A percentile compares a stretch with the other conserved stretches of the same genome.
These are phyloP conservation scores for Reutealis trisperma DNA, from an alignment of 345 rosid species.

Conservation along the genomic window DNA sequence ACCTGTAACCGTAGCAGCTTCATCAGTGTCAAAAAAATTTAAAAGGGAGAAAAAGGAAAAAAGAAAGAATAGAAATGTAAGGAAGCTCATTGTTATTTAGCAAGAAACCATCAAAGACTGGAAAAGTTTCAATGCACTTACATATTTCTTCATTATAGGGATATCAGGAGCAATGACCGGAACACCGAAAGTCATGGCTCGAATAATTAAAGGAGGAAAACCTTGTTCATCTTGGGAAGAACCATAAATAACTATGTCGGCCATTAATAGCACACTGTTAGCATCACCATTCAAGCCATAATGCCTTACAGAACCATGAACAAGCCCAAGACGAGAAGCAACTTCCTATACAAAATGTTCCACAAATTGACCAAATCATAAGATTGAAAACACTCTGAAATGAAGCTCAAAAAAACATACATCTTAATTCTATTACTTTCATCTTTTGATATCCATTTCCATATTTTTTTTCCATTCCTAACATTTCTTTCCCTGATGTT, in stretches of 20 bases:
- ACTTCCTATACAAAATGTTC: slow-evolving; percentile 53
- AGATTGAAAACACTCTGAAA: neutral
- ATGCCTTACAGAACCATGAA: slow-evolving; percentile 63
- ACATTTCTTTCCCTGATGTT: neutral
- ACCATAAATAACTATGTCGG: slow-evolving; percentile 87
- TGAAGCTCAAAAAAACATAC: neutral
- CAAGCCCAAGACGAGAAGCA: slow-evolving; percentile 75
- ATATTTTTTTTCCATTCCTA: neutral
- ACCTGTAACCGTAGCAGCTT: slow-evolving; percentile 47
- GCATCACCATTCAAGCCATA: slow-evolving; percentile 76
- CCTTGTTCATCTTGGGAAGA: slow-evolving; percentile 95
- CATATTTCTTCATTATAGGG: slow-evolving; percentile 75
- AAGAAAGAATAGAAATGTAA: neutral
- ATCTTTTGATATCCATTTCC: neutral
- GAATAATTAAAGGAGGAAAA: slow-evolving; percentile 75
- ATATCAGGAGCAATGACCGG: slow-evolving; percentile 76
- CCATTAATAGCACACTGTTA: slow-evolving; percentile 66
- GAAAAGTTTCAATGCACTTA: slow-evolving; percentile 34
- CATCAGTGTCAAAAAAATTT: neutral
- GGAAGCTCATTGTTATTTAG: neutral
- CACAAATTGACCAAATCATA: neutral
- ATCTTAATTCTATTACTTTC: neutral
- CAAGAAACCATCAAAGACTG: slow-evolving; percentile 21
- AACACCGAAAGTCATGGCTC: slow-evolving; percentile 88
- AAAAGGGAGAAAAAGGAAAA: too few relatives aligned